Base-by-base conservation (phyloP, 768 basidiomycete species). In the Suillus sp. region DNA sequence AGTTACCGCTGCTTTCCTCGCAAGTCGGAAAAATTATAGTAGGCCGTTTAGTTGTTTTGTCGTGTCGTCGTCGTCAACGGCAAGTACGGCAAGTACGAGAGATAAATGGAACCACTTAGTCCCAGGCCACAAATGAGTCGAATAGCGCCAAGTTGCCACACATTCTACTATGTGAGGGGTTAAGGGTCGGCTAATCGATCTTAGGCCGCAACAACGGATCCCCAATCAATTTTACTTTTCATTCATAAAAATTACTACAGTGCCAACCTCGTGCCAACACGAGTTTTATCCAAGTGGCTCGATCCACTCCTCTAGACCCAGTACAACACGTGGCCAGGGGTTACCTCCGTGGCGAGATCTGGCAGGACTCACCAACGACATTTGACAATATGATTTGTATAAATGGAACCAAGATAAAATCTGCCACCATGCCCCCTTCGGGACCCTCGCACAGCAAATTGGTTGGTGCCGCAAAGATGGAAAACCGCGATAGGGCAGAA, bases 181-280 rank as follows among this genome's bases (percentile, higher is more conserved):
- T 71, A 69, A 73, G 73, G 75, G 73, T 74, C 73, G 73, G 74
- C 65, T 53, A 66, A 66, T 68, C 62, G 65, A 68, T 66, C 65
- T 45, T 37, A 43, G 16, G 32, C 50, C 54, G 10, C 62, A 27
- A 20, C 45, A 40, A 48, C 45, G 27, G 62, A 65, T 59, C 55
- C 48, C 38, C 25, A 60, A 64, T 61, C 65, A 64, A 43, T 61
- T 43, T 54, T 34, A 43, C 16, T 38, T 40, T 57, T 18, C 35
- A 56, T 56, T 38, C 32, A 13, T n/a, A 53, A 53, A 53, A 34
- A n/a, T 38, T 38, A 5, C 14, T 56, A 56, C 37, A 38, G 9
- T 55, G 35, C 35, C 51, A 34, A 54, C 20, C n/a, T 32, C 11
- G 13, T 54, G 34, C 34, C 51, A 53, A 53, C 51, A 53, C 51